Conservation (phyloP, 345 rosid genomes). For the Eucalyptus pauciflora region DNA sequence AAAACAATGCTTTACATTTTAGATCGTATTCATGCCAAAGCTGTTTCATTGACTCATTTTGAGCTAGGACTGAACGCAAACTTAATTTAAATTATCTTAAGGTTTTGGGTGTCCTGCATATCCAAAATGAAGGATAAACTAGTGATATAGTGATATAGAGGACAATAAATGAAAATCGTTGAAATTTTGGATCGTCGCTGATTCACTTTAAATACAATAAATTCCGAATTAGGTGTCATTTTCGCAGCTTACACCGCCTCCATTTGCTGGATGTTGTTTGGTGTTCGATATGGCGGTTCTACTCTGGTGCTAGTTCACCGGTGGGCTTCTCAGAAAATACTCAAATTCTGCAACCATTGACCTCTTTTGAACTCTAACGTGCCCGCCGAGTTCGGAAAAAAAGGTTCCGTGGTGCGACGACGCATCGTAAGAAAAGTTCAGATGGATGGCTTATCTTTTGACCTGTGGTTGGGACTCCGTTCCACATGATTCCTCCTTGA, state of each 20-base stretch:
- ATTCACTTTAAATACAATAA: too few relatives aligned
- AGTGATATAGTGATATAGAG: too few relatives aligned
- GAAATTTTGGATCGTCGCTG: fast-evolving
- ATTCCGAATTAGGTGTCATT: not conserved
- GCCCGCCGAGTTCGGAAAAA: not conserved
- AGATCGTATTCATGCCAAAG: not conserved
- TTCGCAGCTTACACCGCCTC: not conserved
- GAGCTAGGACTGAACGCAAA: too few relatives aligned
- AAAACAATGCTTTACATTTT: too few relatives aligned
- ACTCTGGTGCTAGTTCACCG: not conserved
- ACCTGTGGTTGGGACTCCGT: not conserved
- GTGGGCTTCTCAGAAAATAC: not conserved
- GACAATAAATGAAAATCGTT: not conserved
- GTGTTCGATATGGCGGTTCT: not conserved
- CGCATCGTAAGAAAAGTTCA: not conserved
- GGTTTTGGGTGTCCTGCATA: not conserved
- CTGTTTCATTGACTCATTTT: too few relatives aligned
- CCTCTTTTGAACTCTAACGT: not conserved
- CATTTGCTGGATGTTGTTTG: not conserved
- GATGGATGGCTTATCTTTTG: not conserved
- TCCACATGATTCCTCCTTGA: not conserved
- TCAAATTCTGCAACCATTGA: not conserved
- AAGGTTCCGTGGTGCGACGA: not conserved
- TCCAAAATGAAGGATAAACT: not conserved
- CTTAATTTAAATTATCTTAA: too few relatives aligned